phyloP scores from a whole-genome alignment of 2,329 filamentous ascomycete genomes.

The Thelonectria rubi region DNA sequence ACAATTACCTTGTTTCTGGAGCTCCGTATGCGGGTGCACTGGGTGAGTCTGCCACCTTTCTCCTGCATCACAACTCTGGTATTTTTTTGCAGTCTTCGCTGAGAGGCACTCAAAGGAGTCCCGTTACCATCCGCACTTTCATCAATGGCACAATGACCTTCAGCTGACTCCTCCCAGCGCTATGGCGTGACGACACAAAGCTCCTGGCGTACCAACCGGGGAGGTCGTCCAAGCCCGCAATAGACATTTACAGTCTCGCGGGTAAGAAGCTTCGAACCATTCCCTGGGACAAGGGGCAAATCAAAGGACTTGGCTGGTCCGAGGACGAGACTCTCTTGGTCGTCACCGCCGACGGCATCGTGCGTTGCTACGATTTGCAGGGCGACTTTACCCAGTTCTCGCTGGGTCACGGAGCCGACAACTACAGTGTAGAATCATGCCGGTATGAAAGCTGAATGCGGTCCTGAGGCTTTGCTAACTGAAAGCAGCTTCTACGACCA shows the following conservation, averaged over 20 bases:
- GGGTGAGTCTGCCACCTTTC: slow-evolving; percentile 64
- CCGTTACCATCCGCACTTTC: neutral
- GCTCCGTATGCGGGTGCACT: slow-evolving; percentile 94
- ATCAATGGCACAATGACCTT: slow-evolving; percentile 19
- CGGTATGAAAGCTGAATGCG: slow-evolving; percentile 52
- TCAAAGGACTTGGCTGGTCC: slow-evolving; percentile 93
- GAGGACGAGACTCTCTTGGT: slow-evolving; percentile 93
- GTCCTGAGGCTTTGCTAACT: slow-evolving; percentile 25
- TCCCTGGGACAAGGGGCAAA: slow-evolving; percentile 88
- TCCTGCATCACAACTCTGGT: neutral
- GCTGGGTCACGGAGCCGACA: slow-evolving; percentile 87
- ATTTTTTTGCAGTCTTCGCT: neutral
- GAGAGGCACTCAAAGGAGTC: neutral
- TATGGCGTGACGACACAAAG: slow-evolving; percentile 89
- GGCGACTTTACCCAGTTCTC: slow-evolving; percentile 96
- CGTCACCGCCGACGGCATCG: slow-evolving; percentile 87
- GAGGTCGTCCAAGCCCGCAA: slow-evolving; percentile 78
- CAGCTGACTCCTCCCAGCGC: slow-evolving; percentile 62
- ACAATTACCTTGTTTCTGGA: slow-evolving; percentile 91
- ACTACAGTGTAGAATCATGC: slow-evolving; percentile 87
- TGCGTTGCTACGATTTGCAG: slow-evolving; percentile 91
- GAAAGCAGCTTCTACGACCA: slow-evolving; percentile 76
- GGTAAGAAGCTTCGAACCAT: slow-evolving; percentile 88
- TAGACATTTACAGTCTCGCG: slow-evolving; percentile 94
- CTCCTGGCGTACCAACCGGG: slow-evolving; percentile 79